phyloP scores from a whole-genome alignment of 441 rosid species.

The Erysimum cheiri region DNA sequence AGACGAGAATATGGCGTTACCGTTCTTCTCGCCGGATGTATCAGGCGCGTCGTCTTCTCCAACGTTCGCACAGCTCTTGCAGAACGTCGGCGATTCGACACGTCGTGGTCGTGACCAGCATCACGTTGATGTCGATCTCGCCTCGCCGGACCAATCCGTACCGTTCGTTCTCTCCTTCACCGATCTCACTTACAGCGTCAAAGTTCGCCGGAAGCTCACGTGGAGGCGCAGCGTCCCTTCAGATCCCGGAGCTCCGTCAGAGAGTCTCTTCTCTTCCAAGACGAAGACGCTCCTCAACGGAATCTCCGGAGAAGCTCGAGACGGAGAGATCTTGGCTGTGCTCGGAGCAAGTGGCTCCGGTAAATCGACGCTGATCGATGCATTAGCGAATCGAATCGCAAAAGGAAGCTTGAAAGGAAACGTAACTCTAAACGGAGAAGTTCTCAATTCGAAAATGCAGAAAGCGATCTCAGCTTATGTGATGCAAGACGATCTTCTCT shows the following conservation, averaged over 20 bases:
- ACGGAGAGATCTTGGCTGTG: constrained; percentile 85
- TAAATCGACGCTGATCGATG: constrained; percentile 83
- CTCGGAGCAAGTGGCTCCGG: constrained; percentile 95
- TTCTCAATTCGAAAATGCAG: constrained; percentile 54
- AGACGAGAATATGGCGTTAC: constrained; percentile 41
- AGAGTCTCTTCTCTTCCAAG: constrained; percentile 44
- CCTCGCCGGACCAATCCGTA: constrained; percentile 53
- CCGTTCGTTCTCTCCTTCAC: constrained; percentile 77
- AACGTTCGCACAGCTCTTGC: constrained; percentile 73
- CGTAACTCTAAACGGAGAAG: constrained; percentile 60
- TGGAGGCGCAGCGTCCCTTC: constrained; percentile 37
- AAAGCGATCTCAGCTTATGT: constrained; percentile 66
- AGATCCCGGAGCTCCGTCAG: constrained; percentile 43
- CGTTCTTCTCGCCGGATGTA: constrained; percentile 42
- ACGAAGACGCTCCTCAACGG: constrained; percentile 77
- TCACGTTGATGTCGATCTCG: constrained; percentile 52
- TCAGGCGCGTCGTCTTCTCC: constrained; percentile 42
- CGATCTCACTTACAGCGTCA: constrained; percentile 76
- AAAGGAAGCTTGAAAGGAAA: constrained; percentile 53
- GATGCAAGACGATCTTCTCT: constrained; percentile 69
- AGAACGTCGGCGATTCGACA: constrained; percentile 66
- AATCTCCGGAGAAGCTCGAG: constrained; percentile 81
- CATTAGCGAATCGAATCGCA: constrained; percentile 60
- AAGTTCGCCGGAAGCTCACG: constrained; percentile 55
- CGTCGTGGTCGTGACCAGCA: constrained; percentile 48